Evolutionary conservation across 345 rosid species (phyloP).

Genomic region (Corchorus capsularis): DNA sequence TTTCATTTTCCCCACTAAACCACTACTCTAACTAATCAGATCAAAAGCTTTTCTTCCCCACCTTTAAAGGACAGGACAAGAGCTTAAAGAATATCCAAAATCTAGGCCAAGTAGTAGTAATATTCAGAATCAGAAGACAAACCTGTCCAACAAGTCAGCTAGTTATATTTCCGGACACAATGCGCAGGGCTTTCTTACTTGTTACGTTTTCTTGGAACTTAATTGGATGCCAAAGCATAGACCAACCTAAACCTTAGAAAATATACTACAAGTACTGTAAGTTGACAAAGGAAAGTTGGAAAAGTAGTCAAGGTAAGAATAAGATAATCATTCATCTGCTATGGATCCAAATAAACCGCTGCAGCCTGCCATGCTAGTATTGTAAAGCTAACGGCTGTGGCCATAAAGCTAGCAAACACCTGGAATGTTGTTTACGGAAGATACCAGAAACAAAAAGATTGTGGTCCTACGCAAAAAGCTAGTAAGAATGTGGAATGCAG

Average conservation of each 20-base stretch:
- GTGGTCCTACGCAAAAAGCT: background rate
- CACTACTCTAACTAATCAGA: background rate
- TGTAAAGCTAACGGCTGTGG: background rate
- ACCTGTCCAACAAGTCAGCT: background rate
- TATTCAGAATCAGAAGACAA: background rate
- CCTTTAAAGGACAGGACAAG: too few species aligned
- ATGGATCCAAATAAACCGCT: background rate
- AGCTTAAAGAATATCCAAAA: background rate
- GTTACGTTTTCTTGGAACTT: background rate
- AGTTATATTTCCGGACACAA: background rate
- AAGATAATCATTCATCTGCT: background rate
- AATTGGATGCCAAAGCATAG: background rate
- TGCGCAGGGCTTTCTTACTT: background rate
- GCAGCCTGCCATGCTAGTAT: background rate
- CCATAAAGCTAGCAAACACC: background rate
- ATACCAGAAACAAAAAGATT: background rate
- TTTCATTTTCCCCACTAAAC: too few species aligned
- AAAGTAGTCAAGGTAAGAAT: background rate
- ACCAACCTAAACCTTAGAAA: background rate
- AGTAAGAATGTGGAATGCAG: background rate
- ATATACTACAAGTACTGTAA: background rate
- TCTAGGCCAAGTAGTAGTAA: background rate
- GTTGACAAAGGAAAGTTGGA: background rate
- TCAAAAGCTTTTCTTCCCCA: background rate
- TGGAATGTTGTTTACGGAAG: background rate